phyloP scores from a whole-genome alignment of 192 early-diverging fungal genomes.

The Dimargaris xerosporica region DNA sequence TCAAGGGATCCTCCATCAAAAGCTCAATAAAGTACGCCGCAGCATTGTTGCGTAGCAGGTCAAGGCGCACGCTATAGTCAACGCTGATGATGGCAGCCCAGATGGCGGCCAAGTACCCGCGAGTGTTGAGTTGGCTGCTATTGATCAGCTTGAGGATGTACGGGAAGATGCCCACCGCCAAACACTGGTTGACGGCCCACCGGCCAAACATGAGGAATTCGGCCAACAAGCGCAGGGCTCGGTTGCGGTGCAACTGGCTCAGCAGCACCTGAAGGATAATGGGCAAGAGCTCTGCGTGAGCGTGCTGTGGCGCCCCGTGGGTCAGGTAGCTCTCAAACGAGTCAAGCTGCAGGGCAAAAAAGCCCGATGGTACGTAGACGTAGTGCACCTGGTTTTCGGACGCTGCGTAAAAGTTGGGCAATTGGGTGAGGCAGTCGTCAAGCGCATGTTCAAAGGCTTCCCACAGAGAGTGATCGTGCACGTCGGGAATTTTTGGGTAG shows the following conservation, averaged over 20 bases:
- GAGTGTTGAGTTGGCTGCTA: constrained; percentile 79
- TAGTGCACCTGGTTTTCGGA: constrained; percentile 11
- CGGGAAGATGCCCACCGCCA: constrained; percentile 91
- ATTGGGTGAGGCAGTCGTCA: constrained; percentile 81
- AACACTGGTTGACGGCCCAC: constrained; percentile 84
- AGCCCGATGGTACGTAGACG: constrained; percentile 42
- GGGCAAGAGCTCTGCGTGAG: constrained; percentile 79
- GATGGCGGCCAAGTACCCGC: constrained; percentile 89
- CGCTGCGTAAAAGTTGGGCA: constrained; percentile 55
- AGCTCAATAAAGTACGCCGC: constrained; percentile 88
- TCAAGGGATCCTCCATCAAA: constrained; percentile 47
- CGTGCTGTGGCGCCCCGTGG: constrained; percentile 29
- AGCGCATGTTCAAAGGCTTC: constrained; percentile 87
- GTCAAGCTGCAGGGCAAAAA: constrained; percentile 92
- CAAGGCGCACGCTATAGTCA: constrained; percentile 73
- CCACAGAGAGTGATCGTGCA: constrained; percentile 95
- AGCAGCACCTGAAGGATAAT: constrained; percentile 93
- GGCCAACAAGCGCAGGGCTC: constrained; percentile 81
- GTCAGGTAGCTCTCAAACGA: constrained; percentile 95
- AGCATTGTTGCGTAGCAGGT: constrained; percentile 81
- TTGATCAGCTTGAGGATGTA: constrained; percentile 92
- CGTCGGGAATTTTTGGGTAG: constrained; percentile 65
- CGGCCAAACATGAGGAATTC: constrained; percentile 84
- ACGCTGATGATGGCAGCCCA: constrained; percentile 95
- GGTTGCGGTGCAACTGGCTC: constrained; percentile 83